Base-by-base conservation (phyloP, 2,329 filamentous ascomycete species). In the Beauveria brongniartii region DNA sequence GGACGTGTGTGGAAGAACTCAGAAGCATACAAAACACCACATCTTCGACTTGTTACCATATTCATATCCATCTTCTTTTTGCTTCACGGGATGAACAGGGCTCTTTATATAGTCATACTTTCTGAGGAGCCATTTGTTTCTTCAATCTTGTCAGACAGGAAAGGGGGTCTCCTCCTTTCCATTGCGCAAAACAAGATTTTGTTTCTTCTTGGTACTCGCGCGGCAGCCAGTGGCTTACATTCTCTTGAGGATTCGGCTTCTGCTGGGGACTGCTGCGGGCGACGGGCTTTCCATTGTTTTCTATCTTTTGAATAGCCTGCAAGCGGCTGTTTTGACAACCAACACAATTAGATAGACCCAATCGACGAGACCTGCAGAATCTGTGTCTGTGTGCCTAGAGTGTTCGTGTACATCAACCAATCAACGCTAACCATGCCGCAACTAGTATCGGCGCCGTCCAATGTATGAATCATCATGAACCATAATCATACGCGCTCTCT, bases 221-320 rank as follows among this genome's bases (percentile, higher is more conserved):
- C 43, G 43, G 58, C 58, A 61, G 58, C 58, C 43, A 61, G 58
- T 16, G 43, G 51, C 30, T 55, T 50, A 44, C 51, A 55, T 50
- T 51, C 46, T 34, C 10, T 37, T 40, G 48, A 37, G 7, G 20
- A 54, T 40, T 40, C 3, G 12, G 26, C 34, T 44, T 30, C 51
- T 61, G 51, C 58, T 55, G 43, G 58, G 58, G 51, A 61, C 58
- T 55, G 51, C 58, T 55, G 58, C 58, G 28, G 58, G 58, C 58
- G 58, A 61, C 41, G 58, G 58, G 14, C 47, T 59, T 53, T 34
- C 37, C 20, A 52, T 3, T 9, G 50, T 43, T 43, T 50, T 20
- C 16, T 50, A 30, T 58, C 34, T 7, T 43, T 61, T 47, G 20
- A 34, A 37, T 26, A 61, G 37, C 50, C 30, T 55, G 28, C 44